A percentile compares a stretch with the other conserved stretches of the same genome.
Evolutionary conservation across 352 stramenopile genomes (phyloP).

Genomic region (Pythium volutum): DNA sequence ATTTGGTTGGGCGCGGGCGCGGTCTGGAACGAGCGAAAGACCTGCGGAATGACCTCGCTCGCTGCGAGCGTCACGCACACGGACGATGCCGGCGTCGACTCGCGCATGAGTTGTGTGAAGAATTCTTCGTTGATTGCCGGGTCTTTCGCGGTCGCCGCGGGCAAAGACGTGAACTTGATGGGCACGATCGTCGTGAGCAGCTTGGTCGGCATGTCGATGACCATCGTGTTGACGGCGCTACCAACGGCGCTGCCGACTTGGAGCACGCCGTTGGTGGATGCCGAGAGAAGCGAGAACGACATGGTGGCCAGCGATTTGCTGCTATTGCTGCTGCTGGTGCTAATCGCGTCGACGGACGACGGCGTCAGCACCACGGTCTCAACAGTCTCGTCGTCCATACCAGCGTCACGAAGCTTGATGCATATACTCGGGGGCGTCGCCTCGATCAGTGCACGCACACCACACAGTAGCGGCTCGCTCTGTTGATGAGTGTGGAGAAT

Average conservation of each 20-base stretch:
- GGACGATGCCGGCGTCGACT: conserved; percentile 45
- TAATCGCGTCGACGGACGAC: not conserved
- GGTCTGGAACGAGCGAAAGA: conserved; percentile 72
- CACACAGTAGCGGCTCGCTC: conserved; percentile 31
- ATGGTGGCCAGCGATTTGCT: conserved; percentile 14
- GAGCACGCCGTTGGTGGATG: conserved; percentile 48
- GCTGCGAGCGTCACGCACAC: conserved; percentile 56
- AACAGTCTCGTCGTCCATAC: not conserved
- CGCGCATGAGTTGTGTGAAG: conserved; percentile 50
- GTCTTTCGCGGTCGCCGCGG: conserved; percentile 24
- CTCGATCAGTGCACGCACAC: conserved; percentile 54
- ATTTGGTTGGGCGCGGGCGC: conserved; percentile 34
- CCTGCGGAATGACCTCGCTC: conserved; percentile 56
- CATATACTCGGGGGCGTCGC: conserved; percentile 59
- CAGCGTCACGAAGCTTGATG: conserved; percentile 48
- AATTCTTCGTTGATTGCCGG: conserved; percentile 36
- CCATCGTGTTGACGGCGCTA: conserved; percentile 27
- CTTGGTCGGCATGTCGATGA: conserved; percentile 73
- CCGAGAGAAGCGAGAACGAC: conserved; percentile 54
- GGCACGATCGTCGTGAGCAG: conserved; percentile 44
- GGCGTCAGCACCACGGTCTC: not conserved
- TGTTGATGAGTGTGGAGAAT: conserved; percentile 31
- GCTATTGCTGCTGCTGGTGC: too few relatives aligned
- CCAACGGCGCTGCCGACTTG: conserved; percentile 40
- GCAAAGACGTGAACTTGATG: conserved; percentile 17